A percentile compares a stretch with the other conserved stretches of the same genome.
phyloP scores from a whole-genome alignment of 768 basidiomycete species.

The Myochromella boudieri region DNA sequence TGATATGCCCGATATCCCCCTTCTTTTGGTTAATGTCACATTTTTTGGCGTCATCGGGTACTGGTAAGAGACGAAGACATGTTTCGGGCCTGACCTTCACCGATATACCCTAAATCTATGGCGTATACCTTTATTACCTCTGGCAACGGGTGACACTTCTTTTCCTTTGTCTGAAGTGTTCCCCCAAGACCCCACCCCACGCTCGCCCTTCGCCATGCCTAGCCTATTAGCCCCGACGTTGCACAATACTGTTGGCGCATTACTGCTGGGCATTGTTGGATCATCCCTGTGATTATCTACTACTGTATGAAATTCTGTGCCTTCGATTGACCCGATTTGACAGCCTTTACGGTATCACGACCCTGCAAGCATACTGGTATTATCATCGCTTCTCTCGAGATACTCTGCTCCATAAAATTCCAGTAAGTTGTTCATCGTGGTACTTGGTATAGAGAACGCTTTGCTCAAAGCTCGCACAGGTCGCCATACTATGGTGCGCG shows the following conservation, averaged over 20 bases:
- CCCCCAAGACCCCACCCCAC: not conserved
- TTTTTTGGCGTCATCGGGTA: too few species aligned
- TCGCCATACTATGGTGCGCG: constrained; percentile 33
- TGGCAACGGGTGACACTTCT: too few species aligned
- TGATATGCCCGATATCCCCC: too few species aligned
- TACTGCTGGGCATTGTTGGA: constrained; percentile 32
- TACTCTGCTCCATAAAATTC: constrained; percentile 31
- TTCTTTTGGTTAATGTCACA: too few species aligned
- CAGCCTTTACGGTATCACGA: constrained; percentile 40
- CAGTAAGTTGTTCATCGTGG: constrained; percentile 24
- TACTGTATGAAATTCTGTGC: not conserved
- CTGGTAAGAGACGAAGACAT: too few species aligned
- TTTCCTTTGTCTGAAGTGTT: too few species aligned
- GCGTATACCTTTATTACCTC: too few species aligned
- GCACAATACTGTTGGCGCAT: constrained; percentile 40
- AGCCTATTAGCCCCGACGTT: constrained; percentile 30
- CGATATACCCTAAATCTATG: too few species aligned
- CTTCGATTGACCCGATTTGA: not conserved
- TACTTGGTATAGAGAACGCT: not conserved
- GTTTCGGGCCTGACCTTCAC: too few species aligned
- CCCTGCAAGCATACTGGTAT: constrained; percentile 39
- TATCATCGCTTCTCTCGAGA: constrained; percentile 39
- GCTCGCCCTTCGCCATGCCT: constrained; percentile 12
- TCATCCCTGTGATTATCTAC: constrained; percentile 30
- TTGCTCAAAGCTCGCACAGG: constrained; percentile 18